phyloP scores from a whole-genome alignment of 2,329 filamentous ascomycete genomes.

The Chrysoporthe puriensis region DNA sequence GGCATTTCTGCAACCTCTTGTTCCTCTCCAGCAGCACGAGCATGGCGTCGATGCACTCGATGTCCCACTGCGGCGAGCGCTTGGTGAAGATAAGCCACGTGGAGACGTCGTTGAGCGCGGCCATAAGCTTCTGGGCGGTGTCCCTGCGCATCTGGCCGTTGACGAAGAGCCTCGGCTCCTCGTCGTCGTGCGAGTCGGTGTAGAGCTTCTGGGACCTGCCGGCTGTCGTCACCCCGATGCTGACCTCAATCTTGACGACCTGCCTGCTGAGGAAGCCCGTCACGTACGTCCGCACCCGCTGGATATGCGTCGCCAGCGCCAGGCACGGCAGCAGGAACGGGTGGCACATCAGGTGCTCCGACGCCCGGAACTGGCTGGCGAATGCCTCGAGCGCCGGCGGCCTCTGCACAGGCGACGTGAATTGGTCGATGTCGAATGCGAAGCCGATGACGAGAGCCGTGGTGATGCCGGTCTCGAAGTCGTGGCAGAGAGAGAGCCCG shows the following conservation, averaged over 20 bases:
- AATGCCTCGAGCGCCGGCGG: constrained; percentile 3
- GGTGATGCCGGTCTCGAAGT: constrained; percentile 5
- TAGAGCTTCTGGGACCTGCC: neutral
- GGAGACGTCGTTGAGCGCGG: neutral
- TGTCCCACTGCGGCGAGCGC: constrained; percentile 11
- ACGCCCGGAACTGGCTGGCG: neutral
- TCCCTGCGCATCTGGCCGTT: constrained; percentile 3
- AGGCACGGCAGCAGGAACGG: neutral
- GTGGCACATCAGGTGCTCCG: neutral
- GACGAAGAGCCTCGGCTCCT: neutral
- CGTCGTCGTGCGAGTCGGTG: neutral
- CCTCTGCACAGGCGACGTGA: neutral
- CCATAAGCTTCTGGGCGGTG: neutral
- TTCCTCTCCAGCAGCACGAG: neutral
- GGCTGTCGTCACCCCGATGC: constrained; percentile 9
- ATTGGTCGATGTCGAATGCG: neutral
- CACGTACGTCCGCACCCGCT: constrained; percentile 7
- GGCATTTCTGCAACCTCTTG: neutral
- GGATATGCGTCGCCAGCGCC: neutral
- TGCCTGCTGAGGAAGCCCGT: constrained; percentile 1
- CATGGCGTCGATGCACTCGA: neutral
- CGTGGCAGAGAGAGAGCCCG: neutral
- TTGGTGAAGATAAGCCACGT: constrained; percentile 4
- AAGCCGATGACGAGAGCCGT: neutral
- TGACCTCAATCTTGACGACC: constrained; percentile 1